Percentiles rank a stretch among this genome's conserved stretches.
phyloP scores from a whole-genome alignment of 768 basidiomycete genomes.

The Boletus rubescentipes region DNA sequence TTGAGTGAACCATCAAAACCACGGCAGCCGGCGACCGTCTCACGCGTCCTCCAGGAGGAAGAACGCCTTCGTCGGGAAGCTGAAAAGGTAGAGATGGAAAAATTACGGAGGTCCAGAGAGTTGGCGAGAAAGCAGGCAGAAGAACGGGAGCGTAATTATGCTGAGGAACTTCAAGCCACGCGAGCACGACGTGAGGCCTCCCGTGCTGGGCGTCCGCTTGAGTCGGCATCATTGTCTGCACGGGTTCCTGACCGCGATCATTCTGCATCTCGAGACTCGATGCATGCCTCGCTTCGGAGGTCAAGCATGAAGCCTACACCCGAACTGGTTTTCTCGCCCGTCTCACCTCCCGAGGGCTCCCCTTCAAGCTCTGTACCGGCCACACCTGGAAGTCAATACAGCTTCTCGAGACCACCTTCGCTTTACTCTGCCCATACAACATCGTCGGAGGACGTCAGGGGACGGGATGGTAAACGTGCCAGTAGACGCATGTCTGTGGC shows the following conservation, averaged over 20 bases:
- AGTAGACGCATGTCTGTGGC: slow-evolving; percentile 44
- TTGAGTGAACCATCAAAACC: slow-evolving; percentile 11
- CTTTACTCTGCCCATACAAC: slow-evolving; percentile 52
- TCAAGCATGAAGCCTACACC: slow-evolving; percentile 44
- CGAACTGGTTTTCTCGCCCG: slow-evolving; percentile 40
- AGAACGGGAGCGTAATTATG: slow-evolving; percentile 53
- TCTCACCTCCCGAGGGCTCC: slow-evolving; percentile 42
- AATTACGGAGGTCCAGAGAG: slow-evolving; percentile 45
- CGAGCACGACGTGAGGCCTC: slow-evolving; percentile 59
- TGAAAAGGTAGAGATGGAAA: slow-evolving; percentile 49
- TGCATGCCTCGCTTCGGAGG: slow-evolving; percentile 22
- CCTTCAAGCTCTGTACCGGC: slow-evolving; percentile 49
- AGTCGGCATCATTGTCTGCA: slow-evolving; percentile 22
- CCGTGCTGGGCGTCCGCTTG: slow-evolving; percentile 43
- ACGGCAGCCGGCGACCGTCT: slow-evolving; percentile 1
- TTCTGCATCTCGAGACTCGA: slow-evolving; percentile 38
- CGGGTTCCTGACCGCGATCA: slow-evolving; percentile 33
- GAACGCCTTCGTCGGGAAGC: slow-evolving; percentile 46
- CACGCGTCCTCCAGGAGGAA: slow-evolving; percentile 37
- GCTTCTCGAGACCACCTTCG: slow-evolving; percentile 53
- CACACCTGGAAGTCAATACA: slow-evolving; percentile 36
- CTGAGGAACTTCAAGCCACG: slow-evolving; percentile 60
- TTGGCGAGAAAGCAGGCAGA: slow-evolving; percentile 38
- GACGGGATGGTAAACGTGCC: slow-evolving; percentile 36
- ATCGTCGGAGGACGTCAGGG: slow-evolving; percentile 58